phyloP scores from a whole-genome alignment of 805 yeast species.

The Ogataea polymorpha region DNA sequence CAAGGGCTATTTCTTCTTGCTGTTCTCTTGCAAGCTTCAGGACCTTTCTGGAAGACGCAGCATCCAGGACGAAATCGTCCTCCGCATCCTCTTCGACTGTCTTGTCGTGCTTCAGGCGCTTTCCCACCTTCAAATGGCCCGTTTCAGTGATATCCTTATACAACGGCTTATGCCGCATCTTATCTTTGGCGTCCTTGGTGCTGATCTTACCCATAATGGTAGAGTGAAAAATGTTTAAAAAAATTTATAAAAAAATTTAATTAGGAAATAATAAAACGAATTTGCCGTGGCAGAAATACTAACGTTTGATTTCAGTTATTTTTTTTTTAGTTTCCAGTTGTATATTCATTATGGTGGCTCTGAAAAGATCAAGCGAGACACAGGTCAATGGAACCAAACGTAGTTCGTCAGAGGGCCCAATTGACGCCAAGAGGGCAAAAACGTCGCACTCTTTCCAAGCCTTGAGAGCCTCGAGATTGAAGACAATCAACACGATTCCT shows the following conservation, averaged over 20 bases:
- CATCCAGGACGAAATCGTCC: slow-evolving; percentile 70
- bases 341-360: slow-evolving; percentile 39
- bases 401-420: slow-evolving; percentile 24
- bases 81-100: slow-evolving; percentile 43
- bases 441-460: slow-evolving; percentile 39
- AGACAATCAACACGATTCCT: slow-evolving; percentile 43
- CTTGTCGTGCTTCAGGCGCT: slow-evolving; percentile 23
- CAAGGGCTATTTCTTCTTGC: slow-evolving; percentile 83
- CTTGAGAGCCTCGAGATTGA: slow-evolving; percentile 48
- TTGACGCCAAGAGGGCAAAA: slow-evolving; percentile 34
- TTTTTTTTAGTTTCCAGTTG: neutral
- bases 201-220: slow-evolving; percentile 62
- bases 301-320: slow-evolving; percentile 1
- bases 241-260: slow-evolving; percentile 11
- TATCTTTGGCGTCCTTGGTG: slow-evolving; percentile 47
- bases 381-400: slow-evolving; percentile 19
- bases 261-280: slow-evolving; percentile 9
- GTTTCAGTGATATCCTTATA: slow-evolving; percentile 73
- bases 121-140: slow-evolving; percentile 57
- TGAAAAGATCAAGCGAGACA: slow-evolving; percentile 28
- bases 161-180: slow-evolving; percentile 78
- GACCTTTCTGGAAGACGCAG: slow-evolving; percentile 78
- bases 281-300: slow-evolving; percentile 9
- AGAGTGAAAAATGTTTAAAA: slow-evolving; percentile 4
- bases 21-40: slow-evolving; percentile 88